phyloP scores from a whole-genome alignment of 345 rosid species.

The Rhizophora apiculata region DNA sequence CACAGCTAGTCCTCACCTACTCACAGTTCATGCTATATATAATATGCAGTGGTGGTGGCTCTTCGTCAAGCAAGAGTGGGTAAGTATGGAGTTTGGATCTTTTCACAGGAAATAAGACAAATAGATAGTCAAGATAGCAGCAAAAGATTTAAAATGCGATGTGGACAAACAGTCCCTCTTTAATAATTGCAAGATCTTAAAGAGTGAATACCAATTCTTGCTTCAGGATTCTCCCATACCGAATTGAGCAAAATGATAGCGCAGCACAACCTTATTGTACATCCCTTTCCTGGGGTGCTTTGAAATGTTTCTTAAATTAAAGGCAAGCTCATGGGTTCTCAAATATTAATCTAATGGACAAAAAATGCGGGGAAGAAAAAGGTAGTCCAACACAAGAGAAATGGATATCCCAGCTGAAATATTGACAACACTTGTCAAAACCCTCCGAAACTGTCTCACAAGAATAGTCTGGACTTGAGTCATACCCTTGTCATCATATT shows the following conservation, averaged over 20 bases:
- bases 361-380: slow-evolving; percentile 26
- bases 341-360: slow-evolving; percentile 9
- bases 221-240: slow-evolving; percentile 18
- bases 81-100: neutral
- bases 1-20: neutral
- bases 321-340: slow-evolving; percentile 40
- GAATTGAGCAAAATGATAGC: slow-evolving; percentile 31
- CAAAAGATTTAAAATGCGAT: neutral
- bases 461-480: neutral
- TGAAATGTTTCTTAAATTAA: slow-evolving; percentile 53
- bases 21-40: neutral
- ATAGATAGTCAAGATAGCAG: neutral
- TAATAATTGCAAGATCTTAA: slow-evolving; percentile 24
- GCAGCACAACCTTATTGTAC: slow-evolving; percentile 19
- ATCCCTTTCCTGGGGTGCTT: slow-evolving; percentile 17
- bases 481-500: slow-evolving; percentile 14
- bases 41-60: neutral
- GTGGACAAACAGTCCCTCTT: slow-evolving; percentile 12
- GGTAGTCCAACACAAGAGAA: slow-evolving; percentile 49
- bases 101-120: slow-evolving; percentile 12
- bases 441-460: slow-evolving; percentile 18
- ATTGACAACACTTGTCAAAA: slow-evolving; percentile 18
- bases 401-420: slow-evolving; percentile 55
- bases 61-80: neutral
- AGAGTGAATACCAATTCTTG: slow-evolving; percentile 17